Base-by-base conservation (phyloP, 2,329 filamentous ascomycete genomes). In the Corniculantispora saksenae region DNA sequence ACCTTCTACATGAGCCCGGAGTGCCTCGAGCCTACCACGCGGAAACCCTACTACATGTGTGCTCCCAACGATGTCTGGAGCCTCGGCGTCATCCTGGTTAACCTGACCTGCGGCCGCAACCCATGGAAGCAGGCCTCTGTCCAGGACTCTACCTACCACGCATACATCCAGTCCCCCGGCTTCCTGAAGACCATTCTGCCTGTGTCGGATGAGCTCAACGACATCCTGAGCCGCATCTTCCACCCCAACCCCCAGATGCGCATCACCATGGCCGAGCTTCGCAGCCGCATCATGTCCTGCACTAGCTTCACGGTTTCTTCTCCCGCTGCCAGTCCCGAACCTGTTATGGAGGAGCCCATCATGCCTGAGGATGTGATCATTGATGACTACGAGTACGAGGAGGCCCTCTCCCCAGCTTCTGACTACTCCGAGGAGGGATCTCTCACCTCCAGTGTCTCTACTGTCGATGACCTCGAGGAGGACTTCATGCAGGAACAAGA, bases 1-100 rank as follows among this genome's bases (percentile, higher is more conserved):
- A 98, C 94, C 17, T 98, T 98, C 75, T 99, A 99, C 82, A 99
- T 98, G 95, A 97, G 93, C 75, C 95, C 95, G 87, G 95, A 99
- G 87, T 99, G 95, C 77, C 88, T 89, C 74, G 86, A 97, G 78
- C 92, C 93, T 72, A 85, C 89, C 65, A 79, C 90, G 82, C 73
- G 88, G 86, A 85, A 87, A 83, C 78, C 91, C 35, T 94, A 87
- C 78, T 99, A 99, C 79, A 89, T 89, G 70, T 97, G 94, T 70
- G 93, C 92, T 61, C 92, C 94, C 65, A 99, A 98, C 81, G 95
- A 99, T 79, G 89, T 98, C 72, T 99, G 95, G 95, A 94, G 92
- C 74, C 86, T 99, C n/a, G 95, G 95, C 71, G 94, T 99, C 61
- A 97, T 99, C 76, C 85, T 99, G 67, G 93, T 99, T 72, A 99